Evolutionary conservation across 495 filamentous ascomycete genomes (phyloP), one percentile per base, ranked within the genome.

Genomic region (Penicillium maclennaniae): DNA sequence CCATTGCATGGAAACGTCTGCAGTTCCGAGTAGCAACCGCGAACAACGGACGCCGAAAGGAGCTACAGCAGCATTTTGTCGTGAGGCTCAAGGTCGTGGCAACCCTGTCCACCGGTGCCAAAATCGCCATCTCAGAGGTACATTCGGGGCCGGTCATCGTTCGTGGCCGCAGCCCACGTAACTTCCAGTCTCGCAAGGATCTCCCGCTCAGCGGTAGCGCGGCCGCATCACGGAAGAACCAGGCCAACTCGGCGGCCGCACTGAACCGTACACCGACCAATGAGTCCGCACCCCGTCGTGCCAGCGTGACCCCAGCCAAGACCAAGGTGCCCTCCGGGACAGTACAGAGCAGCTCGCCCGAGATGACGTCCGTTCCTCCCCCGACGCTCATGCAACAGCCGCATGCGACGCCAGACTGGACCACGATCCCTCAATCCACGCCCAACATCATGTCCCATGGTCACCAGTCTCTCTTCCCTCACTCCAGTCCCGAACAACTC

Each of bases 11-110:
- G 91, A 95, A 95, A 69, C 79, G 91, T 17, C 71, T 96, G 47
- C 91, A 96, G 66, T 96, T 96, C 62, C 88, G 92, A 49, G 89
- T 92, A 43, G 91, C 91, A 3, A 96, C 91, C 7, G 91, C 91
- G 20, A 84, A 89, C 66, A 89, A 89, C 55, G 86, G 86, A 19
- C 83, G 87, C 49, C 74, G 87, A 42, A 87, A 88, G 72, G 87
- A 90, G 63, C 77, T 91, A 25, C 87, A 91, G 61, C 87, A 91
- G 58, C 87, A 91, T 68, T 91, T 91, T 61, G 83, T 89, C 25
- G 77, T 90, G 46, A 81, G 86, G 41, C 75, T 91, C 56, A 87
- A 87, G 63, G 83, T 91, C 23, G 74, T 87, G 39, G 87, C 83
- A 20, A 88, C 86, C 2, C 65, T 91, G 41, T 79, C 84, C 6